phyloP scores from a whole-genome alignment of 805 yeast species.

The Kodamaea laetipori region DNA sequence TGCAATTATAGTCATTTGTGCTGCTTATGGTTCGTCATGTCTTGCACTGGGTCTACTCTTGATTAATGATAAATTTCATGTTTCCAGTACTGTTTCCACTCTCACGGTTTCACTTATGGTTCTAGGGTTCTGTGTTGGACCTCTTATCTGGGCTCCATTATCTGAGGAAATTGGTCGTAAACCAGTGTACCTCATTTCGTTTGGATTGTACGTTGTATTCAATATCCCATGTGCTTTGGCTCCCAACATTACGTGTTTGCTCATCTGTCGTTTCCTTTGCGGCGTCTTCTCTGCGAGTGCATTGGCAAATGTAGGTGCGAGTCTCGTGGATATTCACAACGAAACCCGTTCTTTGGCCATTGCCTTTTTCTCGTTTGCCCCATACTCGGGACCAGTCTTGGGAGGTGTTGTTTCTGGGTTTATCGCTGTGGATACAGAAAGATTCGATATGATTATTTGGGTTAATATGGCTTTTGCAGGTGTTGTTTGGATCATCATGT shows the following conservation, averaged over 20 bases:
- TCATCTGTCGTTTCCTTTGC: slow-evolving; percentile 82
- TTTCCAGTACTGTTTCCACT: slow-evolving; percentile 75
- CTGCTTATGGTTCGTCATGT: slow-evolving; percentile 92
- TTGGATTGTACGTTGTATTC: slow-evolving; percentile 72
- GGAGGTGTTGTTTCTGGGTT: slow-evolving; percentile 91
- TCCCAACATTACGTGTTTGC: slow-evolving; percentile 76
- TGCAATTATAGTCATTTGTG: slow-evolving; percentile 76
- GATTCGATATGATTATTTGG: slow-evolving; percentile 79
- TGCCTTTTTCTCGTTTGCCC: slow-evolving; percentile 89
- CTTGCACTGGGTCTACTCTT: slow-evolving; percentile 83
- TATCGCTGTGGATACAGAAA: slow-evolving; percentile 67
- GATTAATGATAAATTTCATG: slow-evolving; percentile 65
- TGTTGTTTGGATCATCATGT: slow-evolving; percentile 66
- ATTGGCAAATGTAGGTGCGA: slow-evolving; percentile 84
- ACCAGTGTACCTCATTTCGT: slow-evolving; percentile 77
- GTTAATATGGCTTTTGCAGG: slow-evolving; percentile 93
- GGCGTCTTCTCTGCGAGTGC: slow-evolving; percentile 88
- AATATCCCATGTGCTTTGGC: slow-evolving; percentile 87
- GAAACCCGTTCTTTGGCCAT: slow-evolving; percentile 85
- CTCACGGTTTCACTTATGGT: slow-evolving; percentile 86
- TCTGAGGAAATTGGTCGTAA: slow-evolving; percentile 85
- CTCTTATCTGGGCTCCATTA: slow-evolving; percentile 85
- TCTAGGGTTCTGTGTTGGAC: slow-evolving; percentile 84
- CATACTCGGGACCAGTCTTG: slow-evolving; percentile 89
- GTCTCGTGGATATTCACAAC: slow-evolving; percentile 84